Evolutionary conservation across 192 early-diverging fungal species (phyloP).

Genomic region (Linnemannia zychae): DNA sequence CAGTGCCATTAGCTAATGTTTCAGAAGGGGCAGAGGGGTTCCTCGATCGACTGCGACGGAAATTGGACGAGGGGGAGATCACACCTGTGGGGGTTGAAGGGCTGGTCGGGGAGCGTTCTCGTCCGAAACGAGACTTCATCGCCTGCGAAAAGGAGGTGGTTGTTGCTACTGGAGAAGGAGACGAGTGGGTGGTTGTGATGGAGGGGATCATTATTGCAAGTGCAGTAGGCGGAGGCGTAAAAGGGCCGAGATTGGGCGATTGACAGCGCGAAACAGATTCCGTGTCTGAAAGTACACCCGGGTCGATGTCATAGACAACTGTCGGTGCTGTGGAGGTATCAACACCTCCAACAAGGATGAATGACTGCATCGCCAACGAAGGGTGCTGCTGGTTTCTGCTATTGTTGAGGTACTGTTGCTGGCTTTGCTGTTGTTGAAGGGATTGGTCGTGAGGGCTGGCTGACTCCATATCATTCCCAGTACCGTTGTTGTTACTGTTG

Average conservation of each 20-base stretch:
- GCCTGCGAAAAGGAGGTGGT: background rate
- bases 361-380: slow-evolving; percentile 7
- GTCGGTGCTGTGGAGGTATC: slow-evolving; percentile 5
- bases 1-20: background rate
- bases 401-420: background rate
- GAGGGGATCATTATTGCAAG: background rate
- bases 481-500: background rate
- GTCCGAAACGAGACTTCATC: slow-evolving; percentile 8
- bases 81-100: background rate
- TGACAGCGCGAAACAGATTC: background rate
- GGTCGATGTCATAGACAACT: slow-evolving; percentile 15
- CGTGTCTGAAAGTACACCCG: background rate
- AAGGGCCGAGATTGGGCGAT: background rate
- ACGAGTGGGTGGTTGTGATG: background rate
- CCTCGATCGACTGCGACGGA: background rate
- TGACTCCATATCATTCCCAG: background rate
- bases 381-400: background rate
- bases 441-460: background rate
- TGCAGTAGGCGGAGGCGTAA: background rate
- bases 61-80: background rate
- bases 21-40: background rate
- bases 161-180: background rate
- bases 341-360: slow-evolving; percentile 23
- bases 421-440: background rate
- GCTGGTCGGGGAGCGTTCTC: background rate